Conservation (phyloP, 352 stramenopile species). For the Globisporangium heterothallicum region DNA sequence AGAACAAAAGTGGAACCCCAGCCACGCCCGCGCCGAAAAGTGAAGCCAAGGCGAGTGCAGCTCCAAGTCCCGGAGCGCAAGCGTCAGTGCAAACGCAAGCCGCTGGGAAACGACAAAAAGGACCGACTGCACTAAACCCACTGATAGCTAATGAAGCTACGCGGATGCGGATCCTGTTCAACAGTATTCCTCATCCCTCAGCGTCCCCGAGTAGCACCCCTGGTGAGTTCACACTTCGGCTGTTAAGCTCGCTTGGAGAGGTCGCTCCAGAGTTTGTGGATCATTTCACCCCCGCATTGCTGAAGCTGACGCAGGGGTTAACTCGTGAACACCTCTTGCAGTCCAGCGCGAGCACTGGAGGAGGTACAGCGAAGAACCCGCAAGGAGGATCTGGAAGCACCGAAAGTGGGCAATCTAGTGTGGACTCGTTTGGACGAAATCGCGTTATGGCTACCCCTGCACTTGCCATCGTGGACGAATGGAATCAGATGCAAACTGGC, state of each 20-base stretch:
- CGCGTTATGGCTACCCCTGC: constrained; percentile 86
- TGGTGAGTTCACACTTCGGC: constrained; percentile 62
- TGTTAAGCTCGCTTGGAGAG: constrained; percentile 57
- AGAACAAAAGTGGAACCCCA: constrained; percentile 9
- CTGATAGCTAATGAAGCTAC: constrained; percentile 56
- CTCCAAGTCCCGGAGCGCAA: constrained; percentile 15
- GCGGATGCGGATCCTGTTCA: constrained; percentile 46
- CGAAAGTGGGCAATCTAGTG: constrained; percentile 32
- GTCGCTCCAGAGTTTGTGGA: constrained; percentile 69
- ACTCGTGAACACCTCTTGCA: constrained; percentile 83
- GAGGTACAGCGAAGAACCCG: constrained; percentile 3
- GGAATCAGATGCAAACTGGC: constrained; percentile 63
- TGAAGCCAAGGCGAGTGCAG: constrained; percentile 8
- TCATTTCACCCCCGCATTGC: constrained; percentile 64
- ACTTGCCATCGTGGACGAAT: constrained; percentile 80
- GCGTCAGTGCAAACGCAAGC: constrained; percentile 8
- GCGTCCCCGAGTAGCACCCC: constrained; percentile 49
- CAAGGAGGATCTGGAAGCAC: constrained; percentile 19
- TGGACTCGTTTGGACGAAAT: constrained; percentile 75
- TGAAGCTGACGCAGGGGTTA: constrained; percentile 81
- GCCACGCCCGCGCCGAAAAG: constrained; percentile 3
- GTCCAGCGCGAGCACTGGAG: constrained; percentile 20
- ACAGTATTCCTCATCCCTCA: constrained; percentile 31
- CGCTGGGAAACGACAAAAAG: constrained; percentile 37
- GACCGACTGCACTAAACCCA: constrained; percentile 25